A percentile compares a stretch with the other conserved stretches of the same genome.
phyloP scores from a whole-genome alignment of 2,329 filamentous ascomycete species.

The Hymenoscyphus linearis region DNA sequence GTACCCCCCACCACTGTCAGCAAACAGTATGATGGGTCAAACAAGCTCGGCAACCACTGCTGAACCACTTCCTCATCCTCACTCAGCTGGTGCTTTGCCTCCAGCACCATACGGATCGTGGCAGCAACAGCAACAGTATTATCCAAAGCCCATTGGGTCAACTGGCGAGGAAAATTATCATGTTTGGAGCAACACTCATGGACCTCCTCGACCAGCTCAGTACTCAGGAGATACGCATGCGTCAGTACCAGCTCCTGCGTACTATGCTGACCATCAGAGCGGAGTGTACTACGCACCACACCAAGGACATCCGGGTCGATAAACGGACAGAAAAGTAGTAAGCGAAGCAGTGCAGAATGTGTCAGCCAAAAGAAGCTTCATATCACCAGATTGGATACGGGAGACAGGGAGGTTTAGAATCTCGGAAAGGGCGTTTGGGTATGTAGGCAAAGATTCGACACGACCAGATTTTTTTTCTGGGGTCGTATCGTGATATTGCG shows the following conservation, averaged over 20 bases:
- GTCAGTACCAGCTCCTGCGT: conserved; percentile 10
- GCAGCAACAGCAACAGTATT: conserved; percentile 29
- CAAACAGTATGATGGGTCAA: conserved; percentile 15
- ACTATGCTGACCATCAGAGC: conserved; percentile 23
- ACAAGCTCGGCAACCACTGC: conserved; percentile 18
- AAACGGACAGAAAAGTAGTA: conserved; percentile 1
- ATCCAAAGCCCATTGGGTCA: conserved; percentile 24
- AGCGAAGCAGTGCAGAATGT: neutral
- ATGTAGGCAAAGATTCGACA: neutral
- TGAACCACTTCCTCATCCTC: conserved; percentile 21
- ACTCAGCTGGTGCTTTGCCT: conserved; percentile 21
- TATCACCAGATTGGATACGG: neutral
- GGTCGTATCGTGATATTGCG: neutral
- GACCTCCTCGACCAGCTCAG: conserved; percentile 16
- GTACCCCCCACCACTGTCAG: conserved; percentile 26
- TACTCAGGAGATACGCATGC: conserved; percentile 17
- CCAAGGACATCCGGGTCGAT: conserved; percentile 20
- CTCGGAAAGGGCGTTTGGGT: neutral
- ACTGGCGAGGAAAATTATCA: conserved; percentile 23
- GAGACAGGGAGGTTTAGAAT: neutral
- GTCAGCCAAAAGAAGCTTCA: neutral
- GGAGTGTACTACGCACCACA: conserved; percentile 26
- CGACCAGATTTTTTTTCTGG: neutral
- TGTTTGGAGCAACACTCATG: conserved; percentile 21
- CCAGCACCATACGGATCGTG: conserved; percentile 23